Conservation (phyloP, 306 rosid genomes). For the Potentilla sterilis region DNA sequence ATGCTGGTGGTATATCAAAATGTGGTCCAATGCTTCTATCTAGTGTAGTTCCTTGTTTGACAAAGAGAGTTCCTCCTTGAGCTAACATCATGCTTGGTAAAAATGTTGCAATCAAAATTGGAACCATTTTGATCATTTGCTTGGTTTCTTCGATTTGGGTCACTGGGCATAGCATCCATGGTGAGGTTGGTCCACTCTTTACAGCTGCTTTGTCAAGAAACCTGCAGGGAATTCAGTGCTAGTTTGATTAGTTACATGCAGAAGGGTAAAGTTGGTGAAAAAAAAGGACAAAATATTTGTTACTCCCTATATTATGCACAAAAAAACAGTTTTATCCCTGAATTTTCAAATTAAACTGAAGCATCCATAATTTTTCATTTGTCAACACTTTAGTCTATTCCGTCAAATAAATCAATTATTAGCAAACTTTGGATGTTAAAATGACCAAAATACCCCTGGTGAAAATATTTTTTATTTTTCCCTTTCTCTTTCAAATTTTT, state of each 20-base stretch:
- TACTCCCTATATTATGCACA: too few species aligned
- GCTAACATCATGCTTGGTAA: conserved; percentile 51
- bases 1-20: conserved; percentile 63
- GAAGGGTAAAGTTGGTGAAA: background rate
- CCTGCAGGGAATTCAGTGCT: conserved; percentile 31
- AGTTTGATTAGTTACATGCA: conserved; percentile 2
- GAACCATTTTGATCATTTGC: conserved; percentile 74
- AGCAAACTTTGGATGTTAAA: too few species aligned
- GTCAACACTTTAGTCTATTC: too few species aligned
- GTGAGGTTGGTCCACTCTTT: conserved; percentile 35
- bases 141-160: conserved; percentile 92
- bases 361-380: too few species aligned
- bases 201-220: conserved; percentile 74
- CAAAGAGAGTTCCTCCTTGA: conserved; percentile 51
- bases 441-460: too few species aligned
- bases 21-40: conserved; percentile 53
- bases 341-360: too few species aligned
- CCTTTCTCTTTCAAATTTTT: too few species aligned
- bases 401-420: too few species aligned
- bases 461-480: too few species aligned
- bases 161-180: conserved; percentile 66
- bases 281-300: too few species aligned
- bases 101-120: conserved; percentile 54
- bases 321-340: too few species aligned
- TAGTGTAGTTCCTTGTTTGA: conserved; percentile 67